Evolutionary conservation across 257 asterid genomes (phyloP).

Genomic region (Nicotiana paniculata): DNA sequence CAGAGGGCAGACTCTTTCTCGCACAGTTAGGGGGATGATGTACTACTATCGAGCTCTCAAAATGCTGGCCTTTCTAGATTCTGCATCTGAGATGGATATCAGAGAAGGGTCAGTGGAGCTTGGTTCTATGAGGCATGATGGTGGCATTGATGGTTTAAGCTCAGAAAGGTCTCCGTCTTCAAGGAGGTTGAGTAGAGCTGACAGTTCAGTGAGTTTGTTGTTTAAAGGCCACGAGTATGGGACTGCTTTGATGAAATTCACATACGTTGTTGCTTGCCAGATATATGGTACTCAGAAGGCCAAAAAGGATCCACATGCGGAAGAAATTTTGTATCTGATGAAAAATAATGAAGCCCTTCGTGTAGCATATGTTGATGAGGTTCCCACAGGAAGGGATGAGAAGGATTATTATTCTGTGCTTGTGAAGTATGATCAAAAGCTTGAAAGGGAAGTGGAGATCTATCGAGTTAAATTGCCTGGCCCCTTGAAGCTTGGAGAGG

Average conservation of each 20-base stretch:
- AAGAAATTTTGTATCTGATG: slow-evolving; percentile 87
- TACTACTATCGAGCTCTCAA: slow-evolving; percentile 96
- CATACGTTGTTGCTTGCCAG: slow-evolving; percentile 97
- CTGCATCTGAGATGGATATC: slow-evolving; percentile 98
- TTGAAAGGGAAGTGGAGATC: slow-evolving; percentile 89
- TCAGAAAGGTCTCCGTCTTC: slow-evolving; percentile 51
- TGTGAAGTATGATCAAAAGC: slow-evolving; percentile 77
- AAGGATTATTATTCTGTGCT: slow-evolving; percentile 82
- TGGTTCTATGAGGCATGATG: slow-evolving; percentile 57
- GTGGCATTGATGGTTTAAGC: slow-evolving; percentile 35
- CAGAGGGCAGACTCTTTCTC: slow-evolving; percentile 94
- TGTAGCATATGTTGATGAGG: slow-evolving; percentile 99
- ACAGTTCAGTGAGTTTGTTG: slow-evolving; percentile 60
- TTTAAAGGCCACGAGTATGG: slow-evolving; percentile 97
- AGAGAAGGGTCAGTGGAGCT: slow-evolving; percentile 76
- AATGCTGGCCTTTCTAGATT: slow-evolving; percentile 96
- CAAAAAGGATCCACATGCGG: slow-evolving; percentile 94
- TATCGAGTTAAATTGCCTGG: slow-evolving; percentile 97
- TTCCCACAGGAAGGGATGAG: slow-evolving; percentile 78
- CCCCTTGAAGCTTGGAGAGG: slow-evolving; percentile 96
- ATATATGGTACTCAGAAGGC: slow-evolving; percentile 96
- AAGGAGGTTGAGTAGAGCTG: slow-evolving; percentile 72
- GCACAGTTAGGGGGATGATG: slow-evolving; percentile 99
- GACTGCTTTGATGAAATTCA: slow-evolving; percentile 88
- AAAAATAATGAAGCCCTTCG: slow-evolving; percentile 91